Evolutionary conservation across 1,284 basidiomycete genomes (phyloP).

Genomic region (Phlebopus sp.): DNA sequence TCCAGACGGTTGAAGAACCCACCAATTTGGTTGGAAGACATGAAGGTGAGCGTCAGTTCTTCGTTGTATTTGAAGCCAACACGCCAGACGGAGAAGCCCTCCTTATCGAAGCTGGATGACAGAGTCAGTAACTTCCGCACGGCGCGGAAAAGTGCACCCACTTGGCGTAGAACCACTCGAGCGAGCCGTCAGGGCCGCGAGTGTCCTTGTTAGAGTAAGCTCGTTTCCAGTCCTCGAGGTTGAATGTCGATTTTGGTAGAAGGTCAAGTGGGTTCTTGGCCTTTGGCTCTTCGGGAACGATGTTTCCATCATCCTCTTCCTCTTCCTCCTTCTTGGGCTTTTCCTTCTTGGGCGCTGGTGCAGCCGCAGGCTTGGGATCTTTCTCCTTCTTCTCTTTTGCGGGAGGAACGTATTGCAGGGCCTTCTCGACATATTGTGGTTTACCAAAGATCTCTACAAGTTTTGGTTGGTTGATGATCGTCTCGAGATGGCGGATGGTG

Average conservation of each 20-base stretch:
- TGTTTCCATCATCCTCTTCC: constrained; percentile 67
- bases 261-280: constrained; percentile 92
- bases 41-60: constrained; percentile 91
- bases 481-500: constrained; percentile 81
- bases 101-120: constrained; percentile 74
- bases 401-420: constrained; percentile 71
- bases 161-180: constrained; percentile 93
- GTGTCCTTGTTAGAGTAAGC: constrained; percentile 98
- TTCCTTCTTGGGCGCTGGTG: constrained; percentile 56
- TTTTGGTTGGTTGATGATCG: constrained; percentile 79
- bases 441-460: constrained; percentile 67
- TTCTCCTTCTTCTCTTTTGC: constrained; percentile 65
- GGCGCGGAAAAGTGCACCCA: constrained; percentile 37
- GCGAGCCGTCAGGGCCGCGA: constrained; percentile 65
- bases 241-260: constrained; percentile 89
- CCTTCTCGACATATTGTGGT: constrained; percentile 68
- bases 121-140: constrained; percentile 28
- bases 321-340: constrained; percentile 61
- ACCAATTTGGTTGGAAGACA: constrained; percentile 87
- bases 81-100: constrained; percentile 90
- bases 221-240: constrained; percentile 98
- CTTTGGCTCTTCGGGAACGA: constrained; percentile 66
- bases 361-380: constrained; percentile 41
- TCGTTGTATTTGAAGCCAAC: constrained; percentile 97
- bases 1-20: constrained; percentile 98